These are phyloP conservation scores for Leishmania mexicana DNA, from an alignment of 208 protist genomes.

Conservation along the genomic window DNA sequence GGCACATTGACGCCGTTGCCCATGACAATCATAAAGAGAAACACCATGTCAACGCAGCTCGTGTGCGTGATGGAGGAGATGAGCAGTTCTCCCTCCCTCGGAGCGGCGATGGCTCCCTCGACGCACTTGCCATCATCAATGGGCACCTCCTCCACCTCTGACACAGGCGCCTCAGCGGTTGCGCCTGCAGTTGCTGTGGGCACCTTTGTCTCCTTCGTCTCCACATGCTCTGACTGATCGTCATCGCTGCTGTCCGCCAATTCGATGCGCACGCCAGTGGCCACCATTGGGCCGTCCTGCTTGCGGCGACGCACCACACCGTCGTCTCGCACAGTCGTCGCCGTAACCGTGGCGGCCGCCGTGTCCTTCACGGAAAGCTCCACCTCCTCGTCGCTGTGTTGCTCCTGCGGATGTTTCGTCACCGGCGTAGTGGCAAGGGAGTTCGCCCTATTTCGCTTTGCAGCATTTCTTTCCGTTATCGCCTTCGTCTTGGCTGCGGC, in stretches of 20 bases:
- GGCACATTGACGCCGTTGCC: slow-evolving; percentile 81
- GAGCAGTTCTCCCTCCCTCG: slow-evolving; percentile 22
- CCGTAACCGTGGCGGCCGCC: not conserved
- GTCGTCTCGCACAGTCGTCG: slow-evolving; percentile 9
- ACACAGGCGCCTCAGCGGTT: not conserved
- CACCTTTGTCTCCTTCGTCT: slow-evolving; percentile 14
- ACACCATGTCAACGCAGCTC: slow-evolving; percentile 86
- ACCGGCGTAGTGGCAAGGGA: not conserved
- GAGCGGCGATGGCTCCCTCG: not conserved
- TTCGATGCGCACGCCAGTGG: slow-evolving; percentile 60
- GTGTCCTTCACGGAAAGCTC: slow-evolving; percentile 28
- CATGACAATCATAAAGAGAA: slow-evolving; percentile 89
- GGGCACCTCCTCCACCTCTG: not conserved
- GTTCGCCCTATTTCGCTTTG: not conserved
- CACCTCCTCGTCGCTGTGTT: slow-evolving; percentile 10
- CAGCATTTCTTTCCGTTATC: slow-evolving; percentile 7
- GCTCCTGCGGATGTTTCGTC: not conserved
- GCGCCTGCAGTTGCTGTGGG: slow-evolving; percentile 17
- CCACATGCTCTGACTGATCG: not conserved
- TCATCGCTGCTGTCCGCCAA: slow-evolving; percentile 68
- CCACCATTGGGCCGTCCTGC: slow-evolving; percentile 79
- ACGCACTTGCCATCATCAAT: not conserved
- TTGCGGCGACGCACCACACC: slow-evolving; percentile 69
- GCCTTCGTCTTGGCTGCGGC: slow-evolving; percentile 5
- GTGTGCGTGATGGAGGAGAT: slow-evolving; percentile 54